These are phyloP conservation scores for Solanum medicagineum DNA, from an alignment of 257 asterid species.

Conservation along the genomic window DNA sequence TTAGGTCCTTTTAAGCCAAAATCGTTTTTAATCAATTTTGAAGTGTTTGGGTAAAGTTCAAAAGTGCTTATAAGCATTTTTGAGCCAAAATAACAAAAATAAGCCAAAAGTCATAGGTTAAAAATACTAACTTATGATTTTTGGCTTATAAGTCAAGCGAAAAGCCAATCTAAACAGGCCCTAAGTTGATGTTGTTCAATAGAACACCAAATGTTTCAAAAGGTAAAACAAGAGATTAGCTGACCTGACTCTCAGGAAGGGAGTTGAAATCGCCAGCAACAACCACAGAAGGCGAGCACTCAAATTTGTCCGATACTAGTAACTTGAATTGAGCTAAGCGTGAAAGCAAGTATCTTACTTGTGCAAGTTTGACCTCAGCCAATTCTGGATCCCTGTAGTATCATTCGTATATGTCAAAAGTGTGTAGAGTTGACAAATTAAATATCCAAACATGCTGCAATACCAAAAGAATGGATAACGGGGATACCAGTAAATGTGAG, in stretches of 20 bases:
- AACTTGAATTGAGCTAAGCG: slow-evolving; percentile 57
- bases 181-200: background rate
- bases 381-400: slow-evolving; percentile 77
- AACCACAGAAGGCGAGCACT: slow-evolving; percentile 49
- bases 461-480: background rate
- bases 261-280: slow-evolving; percentile 91
- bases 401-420: background rate
- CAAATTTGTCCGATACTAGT: slow-evolving; percentile 39
- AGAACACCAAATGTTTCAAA: background rate
- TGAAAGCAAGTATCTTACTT: slow-evolving; percentile 67
- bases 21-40: too few species aligned
- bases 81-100: too few species aligned
- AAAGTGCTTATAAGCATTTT: too few species aligned
- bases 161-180: too few species aligned
- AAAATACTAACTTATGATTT: too few species aligned
- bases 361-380: slow-evolving; percentile 85
- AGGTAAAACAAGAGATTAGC: background rate
- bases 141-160: too few species aligned
- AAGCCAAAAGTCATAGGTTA: too few species aligned
- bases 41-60: too few species aligned
- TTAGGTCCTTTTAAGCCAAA: too few species aligned
- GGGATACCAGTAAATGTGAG: slow-evolving; percentile 80
- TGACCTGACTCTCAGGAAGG: slow-evolving; percentile 71
- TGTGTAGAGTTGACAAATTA: background rate
- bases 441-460: background rate